Evolutionary conservation across 805 yeast genomes (phyloP).

Genomic region (Starmerella stellata): DNA sequence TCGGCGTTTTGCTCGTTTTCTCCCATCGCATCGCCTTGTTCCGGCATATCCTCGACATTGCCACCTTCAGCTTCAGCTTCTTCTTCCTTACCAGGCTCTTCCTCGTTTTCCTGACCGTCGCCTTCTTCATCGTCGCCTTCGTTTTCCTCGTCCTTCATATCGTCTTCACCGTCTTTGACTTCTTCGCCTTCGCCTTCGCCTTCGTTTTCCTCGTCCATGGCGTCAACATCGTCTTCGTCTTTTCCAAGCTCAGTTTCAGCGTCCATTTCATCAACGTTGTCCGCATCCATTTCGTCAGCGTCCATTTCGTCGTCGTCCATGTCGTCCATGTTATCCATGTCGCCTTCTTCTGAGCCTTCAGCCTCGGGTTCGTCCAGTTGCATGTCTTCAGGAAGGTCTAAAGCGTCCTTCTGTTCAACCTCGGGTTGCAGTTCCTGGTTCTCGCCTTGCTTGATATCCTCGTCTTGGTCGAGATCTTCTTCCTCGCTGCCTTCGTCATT

Average conservation of each 20-base stretch:
- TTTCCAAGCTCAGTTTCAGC: slow-evolving; percentile 3
- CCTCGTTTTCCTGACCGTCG: slow-evolving; percentile 18
- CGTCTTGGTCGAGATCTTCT: slow-evolving; percentile 42
- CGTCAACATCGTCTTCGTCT: slow-evolving; percentile 17
- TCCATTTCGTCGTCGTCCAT: slow-evolving; percentile 21
- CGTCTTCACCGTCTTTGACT: slow-evolving; percentile 20
- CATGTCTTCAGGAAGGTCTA: slow-evolving; percentile 85
- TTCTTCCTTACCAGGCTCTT: slow-evolving; percentile 21
- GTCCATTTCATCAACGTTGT: slow-evolving; percentile 10
- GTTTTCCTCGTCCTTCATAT: slow-evolving; percentile 15
- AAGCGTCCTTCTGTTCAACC: slow-evolving; percentile 67
- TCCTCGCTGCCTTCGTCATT: slow-evolving; percentile 38
- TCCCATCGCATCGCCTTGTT: slow-evolving; percentile 21
- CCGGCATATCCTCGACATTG: no score
- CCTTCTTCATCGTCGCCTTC: slow-evolving; percentile 20
- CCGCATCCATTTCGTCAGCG: slow-evolving; percentile 22
- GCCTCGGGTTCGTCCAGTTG: slow-evolving; percentile 35
- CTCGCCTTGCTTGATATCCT: slow-evolving; percentile 18
- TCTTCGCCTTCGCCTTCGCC: slow-evolving; percentile 21
- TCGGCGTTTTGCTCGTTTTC: slow-evolving; percentile 34
- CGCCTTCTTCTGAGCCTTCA: slow-evolving; percentile 34
- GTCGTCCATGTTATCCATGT: slow-evolving; percentile 24
- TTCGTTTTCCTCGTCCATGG: slow-evolving; percentile 22
- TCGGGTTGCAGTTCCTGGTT: slow-evolving; percentile 53
- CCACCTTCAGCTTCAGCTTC: slow-evolving; percentile 18